These are phyloP conservation scores for Cladosporium phlei DNA, from an alignment of 2,329 filamentous ascomycete genomes.

Conservation along the genomic window DNA sequence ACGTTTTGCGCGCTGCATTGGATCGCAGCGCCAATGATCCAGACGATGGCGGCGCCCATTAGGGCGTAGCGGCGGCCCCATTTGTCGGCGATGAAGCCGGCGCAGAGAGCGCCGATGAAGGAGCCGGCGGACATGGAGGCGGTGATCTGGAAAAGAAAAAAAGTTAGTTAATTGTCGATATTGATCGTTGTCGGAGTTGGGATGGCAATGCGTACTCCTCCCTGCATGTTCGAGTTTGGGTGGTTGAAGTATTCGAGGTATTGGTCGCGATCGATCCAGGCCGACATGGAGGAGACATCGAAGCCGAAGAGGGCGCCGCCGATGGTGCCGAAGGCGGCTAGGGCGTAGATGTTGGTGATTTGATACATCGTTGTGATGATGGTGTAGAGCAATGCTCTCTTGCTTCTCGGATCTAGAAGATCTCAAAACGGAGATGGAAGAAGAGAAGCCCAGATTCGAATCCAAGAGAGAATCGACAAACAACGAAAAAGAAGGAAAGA, in stretches of 20 bases:
- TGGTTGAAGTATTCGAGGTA: slow-evolving; percentile 69
- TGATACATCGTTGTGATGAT: too few species aligned
- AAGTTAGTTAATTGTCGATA: background rate
- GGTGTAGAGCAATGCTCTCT: background rate
- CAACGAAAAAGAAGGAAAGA: slow-evolving; percentile 14
- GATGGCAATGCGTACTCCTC: slow-evolving; percentile 45
- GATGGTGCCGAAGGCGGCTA: slow-evolving; percentile 54
- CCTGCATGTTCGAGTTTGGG: slow-evolving; percentile 50
- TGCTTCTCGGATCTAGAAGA: too few species aligned
- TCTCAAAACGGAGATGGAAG: too few species aligned
- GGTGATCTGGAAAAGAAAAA: slow-evolving; percentile 46
- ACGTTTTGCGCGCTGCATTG: slow-evolving; percentile 60
- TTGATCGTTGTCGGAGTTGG: background rate
- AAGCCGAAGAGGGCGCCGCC: slow-evolving; percentile 73
- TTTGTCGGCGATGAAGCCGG: slow-evolving; percentile 54
- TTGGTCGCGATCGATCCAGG: slow-evolving; percentile 48
- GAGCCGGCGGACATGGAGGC: slow-evolving; percentile 68
- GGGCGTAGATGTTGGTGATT: slow-evolving; percentile 54
- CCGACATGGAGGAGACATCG: slow-evolving; percentile 66
- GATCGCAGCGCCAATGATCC: slow-evolving; percentile 54
- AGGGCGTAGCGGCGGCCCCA: slow-evolving; percentile 52
- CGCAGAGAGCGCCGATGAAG: slow-evolving; percentile 57
- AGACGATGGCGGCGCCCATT: slow-evolving; percentile 41
- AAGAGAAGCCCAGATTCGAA: too few species aligned
- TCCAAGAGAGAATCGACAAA: too few species aligned